A percentile compares a stretch with the other conserved stretches of the same genome.
Evolutionary conservation across 169 alveolate genomes (phyloP).

Genomic region (Hepatocystis sp.): DNA sequence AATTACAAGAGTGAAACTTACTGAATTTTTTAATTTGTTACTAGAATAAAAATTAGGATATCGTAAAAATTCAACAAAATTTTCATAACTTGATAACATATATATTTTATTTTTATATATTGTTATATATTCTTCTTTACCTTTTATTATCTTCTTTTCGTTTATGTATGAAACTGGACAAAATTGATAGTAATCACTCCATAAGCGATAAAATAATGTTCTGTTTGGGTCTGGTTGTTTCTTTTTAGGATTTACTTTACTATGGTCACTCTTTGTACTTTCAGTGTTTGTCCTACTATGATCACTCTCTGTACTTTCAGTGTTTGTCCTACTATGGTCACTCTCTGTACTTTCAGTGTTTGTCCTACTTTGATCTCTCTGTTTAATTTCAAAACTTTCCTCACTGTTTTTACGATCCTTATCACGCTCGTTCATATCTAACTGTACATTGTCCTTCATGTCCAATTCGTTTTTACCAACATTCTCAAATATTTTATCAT

Average conservation of each 20-base stretch:
- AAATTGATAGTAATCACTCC: conserved; percentile 31
- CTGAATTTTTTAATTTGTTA: conserved; percentile 34
- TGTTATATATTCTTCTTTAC: conserved; percentile 10
- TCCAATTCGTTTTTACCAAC: neutral
- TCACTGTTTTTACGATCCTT: neutral
- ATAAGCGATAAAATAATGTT: too few relatives aligned
- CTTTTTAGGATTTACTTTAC: too few relatives aligned
- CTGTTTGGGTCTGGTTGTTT: too few relatives aligned
- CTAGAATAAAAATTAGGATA: conserved; percentile 58
- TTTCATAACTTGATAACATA: conserved; percentile 17
- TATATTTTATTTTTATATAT: conserved; percentile 49
- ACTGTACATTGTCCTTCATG: neutral
- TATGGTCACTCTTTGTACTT: too few relatives aligned
- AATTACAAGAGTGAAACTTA: conserved; percentile 17
- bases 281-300: conserved; percentile 23
- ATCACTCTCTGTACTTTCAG: neutral
- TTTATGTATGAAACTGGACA: conserved; percentile 68
- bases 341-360: neutral
- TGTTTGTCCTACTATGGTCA: neutral
- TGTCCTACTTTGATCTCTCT: neutral
- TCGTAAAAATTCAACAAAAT: conserved; percentile 41
- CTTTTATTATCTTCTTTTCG: conserved; percentile 33
- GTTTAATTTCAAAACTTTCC: neutral
- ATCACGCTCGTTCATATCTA: neutral
- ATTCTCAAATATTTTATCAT: neutral